phyloP scores from a whole-genome alignment of 192 early-diverging fungal genomes.

The Ambispora gerdemannii region DNA sequence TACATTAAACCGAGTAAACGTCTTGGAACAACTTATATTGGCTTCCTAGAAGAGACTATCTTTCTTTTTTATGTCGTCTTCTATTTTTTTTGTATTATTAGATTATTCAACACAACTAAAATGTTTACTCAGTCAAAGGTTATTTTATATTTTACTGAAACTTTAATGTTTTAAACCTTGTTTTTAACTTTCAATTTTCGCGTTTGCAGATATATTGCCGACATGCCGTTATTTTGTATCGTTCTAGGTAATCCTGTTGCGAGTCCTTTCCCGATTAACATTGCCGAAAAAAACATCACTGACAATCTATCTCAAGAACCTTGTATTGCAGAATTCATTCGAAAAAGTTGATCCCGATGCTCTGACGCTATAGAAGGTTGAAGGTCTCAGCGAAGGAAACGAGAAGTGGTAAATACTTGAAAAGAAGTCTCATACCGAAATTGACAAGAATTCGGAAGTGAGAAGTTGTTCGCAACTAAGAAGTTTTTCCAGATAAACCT shows the following conservation, averaged over 20 bases:
- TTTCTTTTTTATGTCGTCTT: no score
- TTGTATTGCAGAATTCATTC: not conserved
- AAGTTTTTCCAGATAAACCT: conserved; percentile 1
- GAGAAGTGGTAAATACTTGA: conserved; percentile 1
- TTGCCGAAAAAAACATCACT: conserved; percentile 1
- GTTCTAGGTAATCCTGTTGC: conserved; percentile 1
- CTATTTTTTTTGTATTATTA: no score
- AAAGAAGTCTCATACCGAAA: not conserved
- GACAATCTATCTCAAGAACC: conserved; percentile 23
- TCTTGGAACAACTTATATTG: no score
- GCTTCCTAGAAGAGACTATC: no score
- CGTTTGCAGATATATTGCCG: conserved; percentile 12
- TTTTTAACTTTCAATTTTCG: not conserved
- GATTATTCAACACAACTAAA: no score
- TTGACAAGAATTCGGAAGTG: conserved; percentile 18
- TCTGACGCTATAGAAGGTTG: conserved; percentile 25
- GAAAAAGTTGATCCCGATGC: not conserved
- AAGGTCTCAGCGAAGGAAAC: not conserved
- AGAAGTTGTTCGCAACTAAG: conserved; percentile 10
- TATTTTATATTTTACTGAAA: not conserved
- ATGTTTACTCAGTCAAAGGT: no score
- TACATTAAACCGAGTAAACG: no score
- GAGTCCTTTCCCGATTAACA: not conserved
- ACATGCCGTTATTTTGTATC: conserved; percentile 8
- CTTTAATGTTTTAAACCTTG: conserved; percentile 6